These are phyloP conservation scores for Aphelidium insulamus DNA, from an alignment of 371 early-diverging fungal species.

Conservation along the genomic window DNA sequence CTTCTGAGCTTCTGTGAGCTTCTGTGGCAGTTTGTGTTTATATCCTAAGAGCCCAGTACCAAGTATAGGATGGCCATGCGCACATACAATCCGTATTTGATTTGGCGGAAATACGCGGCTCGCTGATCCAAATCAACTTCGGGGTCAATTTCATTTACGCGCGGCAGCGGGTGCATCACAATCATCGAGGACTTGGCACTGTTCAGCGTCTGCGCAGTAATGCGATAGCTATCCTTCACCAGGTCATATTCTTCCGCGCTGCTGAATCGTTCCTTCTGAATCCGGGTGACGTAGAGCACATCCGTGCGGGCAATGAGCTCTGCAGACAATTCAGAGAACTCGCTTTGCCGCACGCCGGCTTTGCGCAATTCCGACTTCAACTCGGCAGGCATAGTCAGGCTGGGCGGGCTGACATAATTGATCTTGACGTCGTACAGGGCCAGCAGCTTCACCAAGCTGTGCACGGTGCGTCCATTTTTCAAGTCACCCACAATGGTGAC, in stretches of 20 bases:
- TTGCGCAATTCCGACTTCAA: constrained; percentile 46
- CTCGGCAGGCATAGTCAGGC: constrained; percentile 65
- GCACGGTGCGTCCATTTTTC: constrained; percentile 92
- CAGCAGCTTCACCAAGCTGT: constrained; percentile 73
- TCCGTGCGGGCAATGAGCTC: constrained; percentile 66
- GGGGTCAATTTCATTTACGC: constrained; percentile 82
- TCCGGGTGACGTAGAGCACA: constrained; percentile 89
- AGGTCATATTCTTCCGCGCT: constrained; percentile 50
- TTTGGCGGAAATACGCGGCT: constrained; percentile 93
- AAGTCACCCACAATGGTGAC: constrained; percentile 89
- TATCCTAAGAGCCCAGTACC: constrained; percentile 33
- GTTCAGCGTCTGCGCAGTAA: constrained; percentile 60
- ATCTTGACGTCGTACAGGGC: constrained; percentile 71
- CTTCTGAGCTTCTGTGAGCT: too few species aligned
- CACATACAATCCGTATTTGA: constrained; percentile 89
- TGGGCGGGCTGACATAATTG: constrained; percentile 71
- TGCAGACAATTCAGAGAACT: constrained; percentile 38
- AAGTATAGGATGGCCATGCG: constrained; percentile 88
- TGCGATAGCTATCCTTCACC: constrained; percentile 50
- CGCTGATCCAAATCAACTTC: constrained; percentile 92
- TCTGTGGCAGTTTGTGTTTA: too few species aligned
- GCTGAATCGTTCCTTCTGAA: constrained; percentile 85
- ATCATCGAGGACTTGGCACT: constrained; percentile 86
- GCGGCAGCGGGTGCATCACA: constrained; percentile 92
- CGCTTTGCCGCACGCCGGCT: constrained; percentile 38